phyloP scores from a whole-genome alignment of 2,329 filamentous ascomycete species.

The Diplodia scrobiculata region DNA sequence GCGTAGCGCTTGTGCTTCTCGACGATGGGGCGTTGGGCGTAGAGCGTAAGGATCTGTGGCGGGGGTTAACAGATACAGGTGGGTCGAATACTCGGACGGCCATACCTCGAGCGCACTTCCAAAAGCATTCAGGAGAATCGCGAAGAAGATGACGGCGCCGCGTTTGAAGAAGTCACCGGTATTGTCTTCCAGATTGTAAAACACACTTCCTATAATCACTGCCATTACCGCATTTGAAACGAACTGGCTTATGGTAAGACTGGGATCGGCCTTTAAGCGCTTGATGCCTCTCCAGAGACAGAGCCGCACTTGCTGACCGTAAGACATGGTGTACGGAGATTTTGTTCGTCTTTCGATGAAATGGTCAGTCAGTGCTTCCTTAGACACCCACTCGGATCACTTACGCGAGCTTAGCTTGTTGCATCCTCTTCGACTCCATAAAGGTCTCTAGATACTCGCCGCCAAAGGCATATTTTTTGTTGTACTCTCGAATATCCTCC shows the following conservation, averaged over 20 bases:
- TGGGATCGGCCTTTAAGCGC: conserved; percentile 74
- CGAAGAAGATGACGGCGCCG: conserved; percentile 82
- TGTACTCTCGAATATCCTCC: conserved; percentile 51
- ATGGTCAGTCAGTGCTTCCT: neutral
- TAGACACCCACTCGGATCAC: neutral
- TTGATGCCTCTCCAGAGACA: conserved; percentile 81
- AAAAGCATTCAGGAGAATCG: conserved; percentile 83
- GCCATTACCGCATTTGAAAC: conserved; percentile 75
- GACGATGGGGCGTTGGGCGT: conserved; percentile 85
- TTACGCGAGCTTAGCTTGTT: conserved; percentile 48
- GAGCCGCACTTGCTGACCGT: conserved; percentile 71
- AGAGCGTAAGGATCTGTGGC: conserved; percentile 52
- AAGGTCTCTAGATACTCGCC: conserved; percentile 52
- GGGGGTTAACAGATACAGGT: neutral
- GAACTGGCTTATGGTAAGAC: conserved; percentile 67
- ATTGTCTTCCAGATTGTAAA: conserved; percentile 70
- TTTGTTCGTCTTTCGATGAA: conserved; percentile 54
- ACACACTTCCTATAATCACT: conserved; percentile 77
- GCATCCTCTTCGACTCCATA: conserved; percentile 49
- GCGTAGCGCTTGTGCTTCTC: conserved; percentile 88
- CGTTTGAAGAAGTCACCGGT: conserved; percentile 76
- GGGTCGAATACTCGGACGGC: neutral
- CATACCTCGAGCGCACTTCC: conserved; percentile 71
- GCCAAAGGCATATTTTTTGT: conserved; percentile 50
- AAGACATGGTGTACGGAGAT: conserved; percentile 83